phyloP scores from a whole-genome alignment of 2,329 filamentous ascomycete genomes.

The Diaporthe longicolla region DNA sequence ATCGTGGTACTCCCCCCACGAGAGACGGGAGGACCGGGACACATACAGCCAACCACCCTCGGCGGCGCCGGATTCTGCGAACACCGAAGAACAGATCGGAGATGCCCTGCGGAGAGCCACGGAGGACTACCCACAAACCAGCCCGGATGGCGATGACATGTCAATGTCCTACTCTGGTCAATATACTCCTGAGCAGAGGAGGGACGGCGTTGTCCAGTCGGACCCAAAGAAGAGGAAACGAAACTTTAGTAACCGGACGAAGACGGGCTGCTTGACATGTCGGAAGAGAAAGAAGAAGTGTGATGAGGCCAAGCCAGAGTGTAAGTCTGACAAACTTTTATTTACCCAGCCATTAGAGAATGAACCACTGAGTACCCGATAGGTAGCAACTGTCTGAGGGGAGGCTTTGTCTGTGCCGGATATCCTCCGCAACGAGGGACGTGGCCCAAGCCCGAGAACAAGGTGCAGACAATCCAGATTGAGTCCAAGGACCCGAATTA shows the following conservation, averaged over 20 bases:
- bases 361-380: constrained; percentile 39
- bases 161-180: constrained; percentile 56
- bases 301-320: constrained; percentile 92
- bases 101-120: constrained; percentile 61
- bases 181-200: constrained; percentile 64
- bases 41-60: constrained; percentile 63
- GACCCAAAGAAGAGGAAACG: constrained; percentile 80
- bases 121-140: constrained; percentile 66
- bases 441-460: constrained; percentile 83
- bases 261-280: constrained; percentile 95
- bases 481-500: constrained; percentile 85
- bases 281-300: constrained; percentile 97
- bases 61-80: constrained; percentile 59
- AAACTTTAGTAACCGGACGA: constrained; percentile 94
- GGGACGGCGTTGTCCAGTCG: constrained; percentile 66
- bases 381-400: constrained; percentile 92
- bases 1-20: constrained; percentile 62
- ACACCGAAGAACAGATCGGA: constrained; percentile 65
- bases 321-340: constrained; percentile 67
- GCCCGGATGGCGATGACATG: constrained; percentile 67
- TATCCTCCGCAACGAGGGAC: constrained; percentile 85
- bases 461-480: constrained; percentile 78
- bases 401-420: constrained; percentile 91
- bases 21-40: constrained; percentile 62
- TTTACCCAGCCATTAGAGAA: neutral